A percentile compares a stretch with the other conserved stretches of the same genome.
phyloP scores from a whole-genome alignment of 2,329 filamentous ascomycete genomes.

The Pseudodiploospora longispora region DNA sequence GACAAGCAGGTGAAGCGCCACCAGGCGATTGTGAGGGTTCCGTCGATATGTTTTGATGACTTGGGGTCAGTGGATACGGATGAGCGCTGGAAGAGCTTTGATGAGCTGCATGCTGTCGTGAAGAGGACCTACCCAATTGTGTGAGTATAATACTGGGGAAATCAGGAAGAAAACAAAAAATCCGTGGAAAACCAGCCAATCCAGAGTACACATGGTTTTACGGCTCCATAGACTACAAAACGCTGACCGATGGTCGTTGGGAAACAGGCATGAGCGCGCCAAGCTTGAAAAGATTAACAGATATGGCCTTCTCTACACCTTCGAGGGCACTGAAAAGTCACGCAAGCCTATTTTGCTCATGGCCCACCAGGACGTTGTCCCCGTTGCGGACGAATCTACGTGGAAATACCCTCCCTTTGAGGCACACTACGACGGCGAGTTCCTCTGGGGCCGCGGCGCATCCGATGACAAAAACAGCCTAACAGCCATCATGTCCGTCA shows the following conservation, averaged over 20 bases:
- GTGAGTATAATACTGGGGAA: conserved; percentile 22
- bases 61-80: conserved; percentile 46
- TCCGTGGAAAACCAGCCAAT: conserved; percentile 3
- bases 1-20: conserved; percentile 38
- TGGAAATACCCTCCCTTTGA: conserved; percentile 38
- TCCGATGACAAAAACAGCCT: conserved; percentile 37
- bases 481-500: conserved; percentile 27
- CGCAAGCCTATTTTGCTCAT: conserved; percentile 37
- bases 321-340: conserved; percentile 41
- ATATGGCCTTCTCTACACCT: conserved; percentile 53
- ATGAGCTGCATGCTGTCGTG: conserved; percentile 40
- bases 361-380: conserved; percentile 38
- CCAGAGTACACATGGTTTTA: background rate
- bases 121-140: conserved; percentile 39
- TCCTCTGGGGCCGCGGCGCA: conserved; percentile 35
- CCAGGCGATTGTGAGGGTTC: conserved; percentile 46
- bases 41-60: conserved; percentile 49
- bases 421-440: conserved; percentile 33
- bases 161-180: background rate
- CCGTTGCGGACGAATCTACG: conserved; percentile 34
- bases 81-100: conserved; percentile 45
- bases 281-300: conserved; percentile 51
- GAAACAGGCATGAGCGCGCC: conserved; percentile 30
- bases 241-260: background rate
- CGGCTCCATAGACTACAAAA: conserved; percentile 1